Percentiles rank a stretch among this genome's conserved stretches.
These are phyloP conservation scores for Geotrichum restrictum DNA, from an alignment of 1,139 yeast species.

Conservation along the genomic window DNA sequence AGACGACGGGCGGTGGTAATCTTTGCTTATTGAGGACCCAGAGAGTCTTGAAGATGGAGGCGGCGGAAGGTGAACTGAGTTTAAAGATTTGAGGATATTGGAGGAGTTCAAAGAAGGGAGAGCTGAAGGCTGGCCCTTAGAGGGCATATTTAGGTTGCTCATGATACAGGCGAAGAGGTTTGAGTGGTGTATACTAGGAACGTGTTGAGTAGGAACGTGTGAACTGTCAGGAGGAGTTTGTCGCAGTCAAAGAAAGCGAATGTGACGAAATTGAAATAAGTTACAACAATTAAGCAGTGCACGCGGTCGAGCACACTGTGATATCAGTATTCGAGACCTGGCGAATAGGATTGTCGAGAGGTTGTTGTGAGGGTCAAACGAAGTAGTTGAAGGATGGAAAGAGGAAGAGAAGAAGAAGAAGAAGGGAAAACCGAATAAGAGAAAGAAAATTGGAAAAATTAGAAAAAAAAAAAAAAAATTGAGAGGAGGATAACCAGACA, in stretches of 20 bases:
- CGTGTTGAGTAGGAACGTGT: slow-evolving; percentile 5
- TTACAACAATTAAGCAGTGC: neutral
- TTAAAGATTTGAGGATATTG: slow-evolving; percentile 42
- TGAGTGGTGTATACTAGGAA: too few relatives aligned
- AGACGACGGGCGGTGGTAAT: neutral
- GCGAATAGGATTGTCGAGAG: neutral
- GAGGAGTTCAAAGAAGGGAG: slow-evolving; percentile 28
- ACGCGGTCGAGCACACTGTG: neutral
- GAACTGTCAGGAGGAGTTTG: neutral
- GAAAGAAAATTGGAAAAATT: slow-evolving; percentile 6
- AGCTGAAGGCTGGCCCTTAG: slow-evolving; percentile 6
- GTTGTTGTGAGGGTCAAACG: neutral
- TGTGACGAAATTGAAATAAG: neutral
- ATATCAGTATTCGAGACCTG: neutral
- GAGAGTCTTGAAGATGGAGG: slow-evolving; percentile 39
- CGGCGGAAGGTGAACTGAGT: slow-evolving; percentile 46
- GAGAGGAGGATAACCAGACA: neutral
- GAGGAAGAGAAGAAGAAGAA: neutral
- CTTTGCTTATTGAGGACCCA: slow-evolving; percentile 1
- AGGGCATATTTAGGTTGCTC: neutral
- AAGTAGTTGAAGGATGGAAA: neutral
- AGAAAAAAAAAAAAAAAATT: slow-evolving; percentile 7
- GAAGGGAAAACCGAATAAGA: neutral
- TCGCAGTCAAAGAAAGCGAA: neutral
- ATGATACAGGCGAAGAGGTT: neutral